A percentile compares a stretch with the other conserved stretches of the same genome.
These are phyloP conservation scores for Barnettozyma pratensis DNA, from an alignment of 805 yeast species.

Conservation along the genomic window DNA sequence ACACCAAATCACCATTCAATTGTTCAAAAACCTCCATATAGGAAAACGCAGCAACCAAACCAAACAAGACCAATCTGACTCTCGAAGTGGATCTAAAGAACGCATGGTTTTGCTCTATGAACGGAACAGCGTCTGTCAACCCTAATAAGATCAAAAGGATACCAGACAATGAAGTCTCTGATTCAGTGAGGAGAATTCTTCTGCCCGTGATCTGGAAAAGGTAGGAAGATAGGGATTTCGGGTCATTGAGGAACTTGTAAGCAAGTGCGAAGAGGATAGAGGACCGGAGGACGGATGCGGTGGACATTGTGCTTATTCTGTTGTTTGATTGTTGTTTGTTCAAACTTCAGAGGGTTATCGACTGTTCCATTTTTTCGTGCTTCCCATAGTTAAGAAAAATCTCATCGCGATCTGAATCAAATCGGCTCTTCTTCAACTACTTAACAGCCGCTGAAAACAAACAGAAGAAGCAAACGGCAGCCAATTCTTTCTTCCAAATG, in stretches of 20 bases:
- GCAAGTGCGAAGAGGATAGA: neutral
- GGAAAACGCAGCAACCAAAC: slow-evolving; percentile 3
- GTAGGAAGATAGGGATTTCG: neutral
- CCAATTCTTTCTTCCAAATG: slow-evolving; percentile 28
- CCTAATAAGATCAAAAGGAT: slow-evolving; percentile 4
- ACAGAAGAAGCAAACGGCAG: too few relatives aligned
- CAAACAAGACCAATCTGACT: slow-evolving; percentile 5
- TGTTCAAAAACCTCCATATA: slow-evolving; percentile 6
- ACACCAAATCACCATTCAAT: slow-evolving; percentile 7
- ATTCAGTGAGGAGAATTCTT: slow-evolving; percentile 6
- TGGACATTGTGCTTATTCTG: slow-evolving; percentile 1
- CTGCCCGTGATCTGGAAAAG: slow-evolving; percentile 6
- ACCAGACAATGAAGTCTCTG: slow-evolving; percentile 9
- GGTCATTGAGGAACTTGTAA: slow-evolving; percentile 3
- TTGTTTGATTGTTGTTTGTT: neutral
- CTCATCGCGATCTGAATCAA: too few relatives aligned
- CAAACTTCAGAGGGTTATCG: neutral
- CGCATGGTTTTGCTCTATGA: slow-evolving; percentile 2
- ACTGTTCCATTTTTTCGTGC: too few relatives aligned
- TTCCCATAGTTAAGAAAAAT: too few relatives aligned
- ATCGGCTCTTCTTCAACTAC: too few relatives aligned
- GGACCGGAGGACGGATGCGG: slow-evolving; percentile 3
- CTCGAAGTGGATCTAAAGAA: slow-evolving; percentile 8
- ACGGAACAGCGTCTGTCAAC: slow-evolving; percentile 5
- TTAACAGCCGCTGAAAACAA: too few relatives aligned